Base-by-base conservation (phyloP, 176 grass and related monocot species). In the Carex parvula region DNA sequence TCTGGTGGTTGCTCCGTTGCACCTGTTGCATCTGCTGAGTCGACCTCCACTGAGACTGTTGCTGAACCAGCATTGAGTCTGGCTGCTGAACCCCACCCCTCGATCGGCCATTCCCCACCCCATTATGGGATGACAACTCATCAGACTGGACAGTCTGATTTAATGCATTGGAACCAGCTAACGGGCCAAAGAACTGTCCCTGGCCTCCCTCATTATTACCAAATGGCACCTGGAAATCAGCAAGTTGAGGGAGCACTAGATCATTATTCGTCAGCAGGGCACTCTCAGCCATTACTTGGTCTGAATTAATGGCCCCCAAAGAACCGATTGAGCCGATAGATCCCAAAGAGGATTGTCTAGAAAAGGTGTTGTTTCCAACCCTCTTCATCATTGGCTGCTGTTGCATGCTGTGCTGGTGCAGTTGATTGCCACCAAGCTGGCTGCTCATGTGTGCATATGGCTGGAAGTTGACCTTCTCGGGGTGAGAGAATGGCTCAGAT, bases 401-500 rank as follows among this genome's bases (percentile, higher is more conserved):
- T 50, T 93, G 91, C 83, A 90, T 85, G 46, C 82, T 66, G 59
- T 93, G 88, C 79, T 97, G 94, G 52, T 92, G 90, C 72, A 88
- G 90, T 42, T 93, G 91, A 82, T 92, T 91, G 58, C 85, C 39
- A 54, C 90, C 84, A 54, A 93, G 67, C 46, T 99, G 91, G 50
- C 90, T 93, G 44, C 87, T 83, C 60, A 90, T 83, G 65, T 95
- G 97, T 29, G 83, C 22, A 66, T 83, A 85, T 68, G 90, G 55
- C 81, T 99, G 97, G 82, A 96, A 90, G 80, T 91, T 92, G 72
- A 84, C 78, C 84, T 90, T 95, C 60, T 92, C 89, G 68, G 86
- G 64, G 60, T 95, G 93, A 89, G 92, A 91, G 70, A 96, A 90
- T 84, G 87, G 84, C 87, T 96, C 92, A 80, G 85, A 72, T 91